A percentile compares a stretch with the other conserved stretches of the same genome.
phyloP scores from a whole-genome alignment of 192 early-diverging fungal genomes.

The Gigaspora rosea region DNA sequence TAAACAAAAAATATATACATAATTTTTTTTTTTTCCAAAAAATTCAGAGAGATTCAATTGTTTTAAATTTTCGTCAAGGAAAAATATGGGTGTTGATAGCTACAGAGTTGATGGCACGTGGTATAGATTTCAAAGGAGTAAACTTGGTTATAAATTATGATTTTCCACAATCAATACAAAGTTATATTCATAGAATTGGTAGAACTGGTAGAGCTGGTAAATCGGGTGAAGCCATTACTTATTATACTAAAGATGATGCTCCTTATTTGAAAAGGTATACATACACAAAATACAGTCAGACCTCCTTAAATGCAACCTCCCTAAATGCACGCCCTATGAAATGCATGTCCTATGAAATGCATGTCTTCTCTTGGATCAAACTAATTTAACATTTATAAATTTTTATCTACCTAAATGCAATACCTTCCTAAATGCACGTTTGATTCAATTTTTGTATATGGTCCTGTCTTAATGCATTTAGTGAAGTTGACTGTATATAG shows the following conservation, averaged over 20 bases:
- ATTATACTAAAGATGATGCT: conserved; percentile 92
- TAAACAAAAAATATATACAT: neutral
- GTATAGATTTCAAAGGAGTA: conserved; percentile 98
- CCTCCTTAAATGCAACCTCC: too few relatives aligned
- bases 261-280: conserved; percentile 77
- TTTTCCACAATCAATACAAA: conserved; percentile 88
- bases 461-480: too few relatives aligned
- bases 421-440: too few relatives aligned
- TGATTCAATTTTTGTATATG: too few relatives aligned
- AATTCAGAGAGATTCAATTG: conserved; percentile 76
- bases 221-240: conserved; percentile 86
- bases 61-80: conserved; percentile 86
- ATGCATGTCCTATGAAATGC: too few relatives aligned
- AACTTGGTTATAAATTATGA: conserved; percentile 98
- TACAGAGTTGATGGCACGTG: conserved; percentile 96
- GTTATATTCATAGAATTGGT: conserved; percentile 97
- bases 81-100: conserved; percentile 95
- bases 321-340: too few relatives aligned
- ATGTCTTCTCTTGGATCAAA: neutral
- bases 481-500: too few relatives aligned
- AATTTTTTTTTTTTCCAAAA: neutral
- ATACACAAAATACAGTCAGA: too few relatives aligned
- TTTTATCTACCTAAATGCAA: neutral
- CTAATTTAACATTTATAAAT: neutral
- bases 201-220: conserved; percentile 98